Base-by-base conservation (phyloP, 352 stramenopile species). In the Thraustochytrium sp. region DNA sequence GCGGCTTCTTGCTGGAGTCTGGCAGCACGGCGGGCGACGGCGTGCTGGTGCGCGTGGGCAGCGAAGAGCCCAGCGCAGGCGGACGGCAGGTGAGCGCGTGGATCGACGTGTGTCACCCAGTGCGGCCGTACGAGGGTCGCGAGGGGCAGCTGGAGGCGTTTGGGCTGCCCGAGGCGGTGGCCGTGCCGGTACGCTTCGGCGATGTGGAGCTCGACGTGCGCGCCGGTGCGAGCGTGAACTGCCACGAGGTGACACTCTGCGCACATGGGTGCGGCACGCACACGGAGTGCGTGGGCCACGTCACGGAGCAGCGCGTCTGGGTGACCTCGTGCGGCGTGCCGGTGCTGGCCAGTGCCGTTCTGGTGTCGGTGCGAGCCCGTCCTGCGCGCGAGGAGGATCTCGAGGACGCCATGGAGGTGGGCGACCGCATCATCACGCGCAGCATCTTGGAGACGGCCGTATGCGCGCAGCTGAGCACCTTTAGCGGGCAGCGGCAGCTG, bases 241-340 rank as follows among this genome's bases (percentile, higher is more conserved):
- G 82, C 42, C 49, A 85, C 2, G 34, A 40, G 3, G 23, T 85
- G 29, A 61, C 38, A 8, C 16, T 85, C 5, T 85, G 82, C 61
- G n/a, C 49, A 4, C 82, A 85, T 23, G 46, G 46, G 29, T 61
- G 23, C 26, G 73, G 73, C 5, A 85, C 82, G 31, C 82, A 85
- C 73, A 85, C 82, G 23, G 82, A 85, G 42, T 85, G 82, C 21
- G 54, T 61, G 26, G 82, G 74, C 40, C 82, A 85, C 51, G 40
- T 85, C n/a, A 37, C 68, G n/a, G 44, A 38, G 13, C 51, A 73
- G 5, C 34, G 44, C 38, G 34, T 76, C 4, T 37, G 13, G 1
- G 36, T 84, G 29, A 29, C 23, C 2, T 34, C 64, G 29, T 49
- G 34, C 36, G 9, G 11, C 1, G 26, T 61, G 8, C 76, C 54